These are phyloP conservation scores for Multifurca ochricompacta DNA, from an alignment of 768 basidiomycete species.

Conservation along the genomic window DNA sequence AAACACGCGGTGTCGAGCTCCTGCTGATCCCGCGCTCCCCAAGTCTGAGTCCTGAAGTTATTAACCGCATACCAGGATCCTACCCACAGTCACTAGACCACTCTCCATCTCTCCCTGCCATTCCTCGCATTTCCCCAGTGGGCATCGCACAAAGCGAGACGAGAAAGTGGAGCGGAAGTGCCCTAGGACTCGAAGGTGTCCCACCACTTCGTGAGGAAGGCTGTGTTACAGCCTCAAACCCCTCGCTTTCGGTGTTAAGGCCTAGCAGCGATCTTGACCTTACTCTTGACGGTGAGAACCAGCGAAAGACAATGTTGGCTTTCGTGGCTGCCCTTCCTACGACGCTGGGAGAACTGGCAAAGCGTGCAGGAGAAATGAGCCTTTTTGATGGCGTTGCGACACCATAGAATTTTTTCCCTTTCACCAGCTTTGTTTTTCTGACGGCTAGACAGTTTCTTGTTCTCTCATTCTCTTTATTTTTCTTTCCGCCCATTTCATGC, in stretches of 20 bases:
- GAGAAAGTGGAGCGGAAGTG: not conserved
- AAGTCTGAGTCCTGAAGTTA: not conserved
- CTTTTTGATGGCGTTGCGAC: not conserved
- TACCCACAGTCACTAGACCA: conserved; percentile 7
- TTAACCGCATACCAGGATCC: conserved; percentile 12
- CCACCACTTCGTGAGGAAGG: not conserved
- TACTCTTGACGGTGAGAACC: not conserved
- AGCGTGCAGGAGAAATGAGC: not conserved
- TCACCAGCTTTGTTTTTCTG: not conserved
- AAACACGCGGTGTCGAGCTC: conserved; percentile 5
- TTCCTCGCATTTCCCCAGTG: not conserved
- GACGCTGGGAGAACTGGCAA: conserved; percentile 10
- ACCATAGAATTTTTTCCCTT: not conserved
- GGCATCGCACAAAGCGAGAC: not conserved
- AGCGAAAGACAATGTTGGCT: not conserved
- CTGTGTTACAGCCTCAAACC: not conserved
- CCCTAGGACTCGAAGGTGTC: conserved; percentile 10
- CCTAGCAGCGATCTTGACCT: not conserved
- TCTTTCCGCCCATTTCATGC: not conserved
- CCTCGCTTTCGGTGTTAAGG: not conserved
- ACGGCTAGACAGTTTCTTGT: not conserved
- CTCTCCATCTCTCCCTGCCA: not conserved
- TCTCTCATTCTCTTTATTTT: not conserved
- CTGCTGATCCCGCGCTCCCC: not conserved
- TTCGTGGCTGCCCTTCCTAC: conserved; percentile 7